Percentiles rank a stretch among this genome's conserved stretches.
phyloP scores from a whole-genome alignment of 1,284 basidiomycete genomes.

The Singerocomus inundabilis region DNA sequence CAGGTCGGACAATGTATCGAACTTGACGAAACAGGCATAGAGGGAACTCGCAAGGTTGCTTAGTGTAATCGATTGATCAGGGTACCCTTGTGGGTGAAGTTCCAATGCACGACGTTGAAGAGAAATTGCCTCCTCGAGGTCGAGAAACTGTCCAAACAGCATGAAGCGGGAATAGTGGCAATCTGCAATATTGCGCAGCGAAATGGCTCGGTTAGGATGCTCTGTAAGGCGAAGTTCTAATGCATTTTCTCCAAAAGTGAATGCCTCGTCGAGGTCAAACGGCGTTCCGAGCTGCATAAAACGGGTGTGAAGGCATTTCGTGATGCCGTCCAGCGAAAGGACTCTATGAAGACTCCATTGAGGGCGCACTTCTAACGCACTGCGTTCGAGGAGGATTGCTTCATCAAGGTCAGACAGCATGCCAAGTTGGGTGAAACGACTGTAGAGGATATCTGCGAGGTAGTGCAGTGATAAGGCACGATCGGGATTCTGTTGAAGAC shows the following conservation, averaged over 20 bases:
- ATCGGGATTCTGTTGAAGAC: too few relatives aligned
- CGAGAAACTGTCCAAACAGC: background rate
- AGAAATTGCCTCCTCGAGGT: background rate
- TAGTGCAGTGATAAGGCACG: too few relatives aligned
- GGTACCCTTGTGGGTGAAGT: too few relatives aligned
- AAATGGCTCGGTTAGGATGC: background rate
- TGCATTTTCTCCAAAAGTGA: background rate
- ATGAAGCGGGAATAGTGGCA: background rate
- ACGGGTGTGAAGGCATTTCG: background rate
- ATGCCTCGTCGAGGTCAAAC: background rate
- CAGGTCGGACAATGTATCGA: too few relatives aligned
- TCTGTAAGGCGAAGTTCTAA: background rate
- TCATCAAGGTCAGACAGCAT: too few relatives aligned
- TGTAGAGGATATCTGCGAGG: too few relatives aligned
- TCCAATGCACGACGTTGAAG: too few relatives aligned
- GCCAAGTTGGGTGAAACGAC: too few relatives aligned
- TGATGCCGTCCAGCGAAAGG: background rate
- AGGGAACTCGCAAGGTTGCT: too few relatives aligned
- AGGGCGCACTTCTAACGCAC: background rate
- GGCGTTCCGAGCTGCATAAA: background rate
- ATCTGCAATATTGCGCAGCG: background rate
- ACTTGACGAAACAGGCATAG: too few relatives aligned
- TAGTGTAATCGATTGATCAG: too few relatives aligned
- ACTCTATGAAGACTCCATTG: background rate
- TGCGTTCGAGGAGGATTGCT: background rate